A percentile compares a stretch with the other conserved stretches of the same genome.
Evolutionary conservation across 108 stramenopile species (phyloP).

Genomic region (Discostella pseudostelligera): DNA sequence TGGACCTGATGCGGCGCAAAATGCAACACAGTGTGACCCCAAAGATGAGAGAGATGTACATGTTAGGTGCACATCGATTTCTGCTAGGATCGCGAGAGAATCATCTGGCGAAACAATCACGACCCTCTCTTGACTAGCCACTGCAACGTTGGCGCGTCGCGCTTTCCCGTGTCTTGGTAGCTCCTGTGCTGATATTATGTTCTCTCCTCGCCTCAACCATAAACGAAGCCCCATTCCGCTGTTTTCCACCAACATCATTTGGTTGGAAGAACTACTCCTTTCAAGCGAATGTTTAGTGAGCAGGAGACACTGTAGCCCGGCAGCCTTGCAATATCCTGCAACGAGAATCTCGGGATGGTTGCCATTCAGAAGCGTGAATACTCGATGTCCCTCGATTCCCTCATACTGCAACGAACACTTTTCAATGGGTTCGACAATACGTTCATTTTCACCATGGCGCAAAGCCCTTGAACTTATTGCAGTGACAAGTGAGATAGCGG

Average conservation of each 20-base stretch:
- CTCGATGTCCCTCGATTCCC: constrained; percentile 58
- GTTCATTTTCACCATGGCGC: constrained; percentile 28
- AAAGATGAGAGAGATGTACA: constrained; percentile 57
- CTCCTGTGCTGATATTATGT: constrained; percentile 49
- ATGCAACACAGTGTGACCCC: constrained; percentile 82
- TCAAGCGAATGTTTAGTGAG: constrained; percentile 34
- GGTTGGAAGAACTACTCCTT: constrained; percentile 20
- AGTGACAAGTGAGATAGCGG: constrained; percentile 37
- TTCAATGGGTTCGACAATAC: constrained; percentile 47
- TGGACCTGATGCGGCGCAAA: constrained; percentile 33
- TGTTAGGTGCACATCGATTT: constrained; percentile 35
- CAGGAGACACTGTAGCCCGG: constrained; percentile 53
- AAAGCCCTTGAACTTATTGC: constrained; percentile 26
- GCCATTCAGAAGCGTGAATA: constrained; percentile 47
- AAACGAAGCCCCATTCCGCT: constrained; percentile 24
- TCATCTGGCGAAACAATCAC: constrained; percentile 56
- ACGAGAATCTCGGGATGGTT: constrained; percentile 51
- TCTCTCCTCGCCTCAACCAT: constrained; percentile 69
- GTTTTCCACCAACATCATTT: constrained; percentile 41
- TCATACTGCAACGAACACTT: constrained; percentile 47
- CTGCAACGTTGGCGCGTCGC: constrained; percentile 51
- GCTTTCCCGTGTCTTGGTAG: constrained; percentile 54
- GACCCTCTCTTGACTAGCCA: constrained; percentile 67
- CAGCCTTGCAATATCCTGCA: constrained; percentile 31
- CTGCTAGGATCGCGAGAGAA: constrained; percentile 53